phyloP scores from a whole-genome alignment of 176 grass and related monocot species.

The Ananas comosus region DNA sequence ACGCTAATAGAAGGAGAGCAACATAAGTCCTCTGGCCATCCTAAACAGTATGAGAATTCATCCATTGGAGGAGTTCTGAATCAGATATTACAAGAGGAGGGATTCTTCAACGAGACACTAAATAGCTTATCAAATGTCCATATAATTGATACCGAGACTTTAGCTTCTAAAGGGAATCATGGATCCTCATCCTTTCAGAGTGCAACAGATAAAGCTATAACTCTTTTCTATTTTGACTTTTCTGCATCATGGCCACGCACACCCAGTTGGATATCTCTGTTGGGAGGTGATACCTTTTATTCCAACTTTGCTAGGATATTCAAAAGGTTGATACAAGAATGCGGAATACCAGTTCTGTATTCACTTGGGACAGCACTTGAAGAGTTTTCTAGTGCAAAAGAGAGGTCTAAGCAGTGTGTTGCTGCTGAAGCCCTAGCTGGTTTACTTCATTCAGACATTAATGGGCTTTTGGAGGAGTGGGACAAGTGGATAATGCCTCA shows the following conservation, averaged over 20 bases:
- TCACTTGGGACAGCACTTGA: conserved; percentile 51
- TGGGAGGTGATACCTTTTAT: conserved; percentile 60
- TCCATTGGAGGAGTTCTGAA: conserved; percentile 54
- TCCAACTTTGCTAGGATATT: conserved; percentile 95
- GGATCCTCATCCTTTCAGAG: conserved; percentile 81
- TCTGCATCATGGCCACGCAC: conserved; percentile 85
- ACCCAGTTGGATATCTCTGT: conserved; percentile 85
- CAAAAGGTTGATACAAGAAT: conserved; percentile 92
- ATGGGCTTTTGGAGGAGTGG: conserved; percentile 44
- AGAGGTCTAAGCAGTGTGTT: conserved; percentile 93
- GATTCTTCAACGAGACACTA: conserved; percentile 65
- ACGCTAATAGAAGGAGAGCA: conserved; percentile 69
- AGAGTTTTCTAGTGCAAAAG: conserved; percentile 86
- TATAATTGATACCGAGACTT: conserved; percentile 75
- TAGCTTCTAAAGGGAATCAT: conserved; percentile 49
- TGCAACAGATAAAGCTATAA: conserved; percentile 76
- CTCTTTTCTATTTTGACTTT: conserved; percentile 97
- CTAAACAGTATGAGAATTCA: conserved; percentile 22
- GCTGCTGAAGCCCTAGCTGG: conserved; percentile 94
- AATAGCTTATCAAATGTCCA: conserved; percentile 83
- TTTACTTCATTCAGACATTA: conserved; percentile 79
- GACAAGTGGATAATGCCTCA: conserved; percentile 63
- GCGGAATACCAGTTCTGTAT: conserved; percentile 49
- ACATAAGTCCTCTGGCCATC: conserved; percentile 31
- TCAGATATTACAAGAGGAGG: conserved; percentile 64